Conservation (phyloP, 257 asterid genomes). For the Fraxinus anomala region DNA sequence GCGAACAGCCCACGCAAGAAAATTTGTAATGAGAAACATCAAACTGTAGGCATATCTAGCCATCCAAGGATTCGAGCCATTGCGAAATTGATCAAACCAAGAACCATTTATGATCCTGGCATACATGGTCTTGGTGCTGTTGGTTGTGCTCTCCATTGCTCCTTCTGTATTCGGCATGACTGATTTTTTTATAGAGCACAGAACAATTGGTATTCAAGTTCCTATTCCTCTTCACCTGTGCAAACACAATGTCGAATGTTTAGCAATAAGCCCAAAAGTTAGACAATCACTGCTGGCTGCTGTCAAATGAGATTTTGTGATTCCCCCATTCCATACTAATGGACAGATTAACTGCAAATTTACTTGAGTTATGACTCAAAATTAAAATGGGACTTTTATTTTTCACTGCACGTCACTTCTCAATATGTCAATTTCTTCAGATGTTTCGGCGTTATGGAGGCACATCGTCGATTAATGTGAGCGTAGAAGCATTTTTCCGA, state of each 20-base stretch:
- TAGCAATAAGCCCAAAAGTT: background rate
- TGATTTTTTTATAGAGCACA: conserved; percentile 27
- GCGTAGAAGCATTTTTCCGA: background rate
- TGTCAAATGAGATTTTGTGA: background rate
- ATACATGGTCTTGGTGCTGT: conserved; percentile 30
- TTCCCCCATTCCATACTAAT: background rate
- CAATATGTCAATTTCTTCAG: too few species aligned
- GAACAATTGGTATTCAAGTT: conserved; percentile 15
- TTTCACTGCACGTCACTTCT: background rate
- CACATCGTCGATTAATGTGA: background rate
- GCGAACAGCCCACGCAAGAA: conserved; percentile 61
- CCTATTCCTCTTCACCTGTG: conserved; percentile 32
- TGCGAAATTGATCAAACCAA: conserved; percentile 49
- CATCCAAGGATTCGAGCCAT: conserved; percentile 64
- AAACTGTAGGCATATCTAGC: conserved; percentile 55
- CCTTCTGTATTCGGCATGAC: conserved; percentile 12
- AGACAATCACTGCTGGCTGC: background rate
- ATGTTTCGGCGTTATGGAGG: too few species aligned
- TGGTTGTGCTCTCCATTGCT: conserved; percentile 38
- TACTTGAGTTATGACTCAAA: background rate
- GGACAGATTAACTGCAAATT: background rate
- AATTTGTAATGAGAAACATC: conserved; percentile 44
- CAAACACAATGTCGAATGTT: background rate
- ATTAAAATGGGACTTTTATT: too few species aligned
- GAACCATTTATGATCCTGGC: conserved; percentile 43